Base-by-base conservation (phyloP, 257 asterid species). In the Capsicum pubescens region DNA sequence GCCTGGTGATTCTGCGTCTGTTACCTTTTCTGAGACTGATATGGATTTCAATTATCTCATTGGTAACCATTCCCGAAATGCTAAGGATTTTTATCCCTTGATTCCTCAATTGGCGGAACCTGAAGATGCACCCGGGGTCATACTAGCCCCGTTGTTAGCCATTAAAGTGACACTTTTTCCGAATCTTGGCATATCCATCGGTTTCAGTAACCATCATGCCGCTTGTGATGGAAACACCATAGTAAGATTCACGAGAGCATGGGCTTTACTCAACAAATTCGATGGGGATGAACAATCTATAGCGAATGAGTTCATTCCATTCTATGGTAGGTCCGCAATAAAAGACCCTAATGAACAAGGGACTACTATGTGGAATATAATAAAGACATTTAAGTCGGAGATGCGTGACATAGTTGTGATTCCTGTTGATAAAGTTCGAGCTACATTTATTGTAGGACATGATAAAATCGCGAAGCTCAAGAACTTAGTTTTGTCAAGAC, bases 391-490 rank as follows among this genome's bases (percentile, higher is more conserved):
- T 39, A 32, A 14, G 0, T 11, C 0, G 3, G 0, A 56, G 10
- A 63, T 46, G 8, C 72, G 52, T 68, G 83, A 81, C 36, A 71
- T 61, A 19, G 19, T 70, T 1, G 48, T 16, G 10, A 46, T 19
- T 13, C 64, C 66, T 60, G 0, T 9, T 19, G 86, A 76, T 3
- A 57, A 78, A 21, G 60, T 85, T 61, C 86, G 89, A 2, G 77
- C 84, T 8, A 88, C 90, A 1, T 89, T 21, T 59, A 67, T 79
- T 2, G 79, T 89, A 14, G 7, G 11, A 79, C 66, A 17, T 0
- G 44, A 78, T 0, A 64, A 88, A 0, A 83, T 89, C 0, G 42
- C 63, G 12, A 89, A 84, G 50, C 79, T 90, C 7, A 92, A 92
- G 63, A 85, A 74, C 39, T 61, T 78, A 46, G 88, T 90, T 10